Percentiles rank a stretch among this genome's conserved stretches.
Evolutionary conservation across 2,329 filamentous ascomycete species (phyloP).

Genomic region (Elsinoe australis): DNA sequence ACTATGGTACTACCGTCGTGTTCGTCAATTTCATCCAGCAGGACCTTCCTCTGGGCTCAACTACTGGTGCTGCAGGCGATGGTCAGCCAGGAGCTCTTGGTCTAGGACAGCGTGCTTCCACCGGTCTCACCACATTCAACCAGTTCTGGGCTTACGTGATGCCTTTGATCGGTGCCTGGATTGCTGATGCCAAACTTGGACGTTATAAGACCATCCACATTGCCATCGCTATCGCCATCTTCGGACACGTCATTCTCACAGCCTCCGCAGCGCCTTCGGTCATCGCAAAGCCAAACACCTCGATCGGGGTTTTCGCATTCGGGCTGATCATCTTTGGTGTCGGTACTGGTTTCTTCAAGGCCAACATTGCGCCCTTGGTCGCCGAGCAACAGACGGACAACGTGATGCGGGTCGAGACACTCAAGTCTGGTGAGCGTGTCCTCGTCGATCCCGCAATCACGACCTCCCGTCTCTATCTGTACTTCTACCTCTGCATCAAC

Average conservation of each 20-base stretch:
- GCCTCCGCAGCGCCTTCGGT: slow-evolving; percentile 56
- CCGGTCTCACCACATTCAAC: slow-evolving; percentile 42
- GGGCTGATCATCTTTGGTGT: slow-evolving; percentile 63
- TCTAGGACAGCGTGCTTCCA: slow-evolving; percentile 37
- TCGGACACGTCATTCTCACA: slow-evolving; percentile 60
- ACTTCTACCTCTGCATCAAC: slow-evolving; percentile 69
- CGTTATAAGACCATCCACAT: slow-evolving; percentile 63
- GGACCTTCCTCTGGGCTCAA: slow-evolving; percentile 29
- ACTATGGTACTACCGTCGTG: slow-evolving; percentile 37
- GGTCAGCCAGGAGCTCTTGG: slow-evolving; percentile 36
- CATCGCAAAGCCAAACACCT: slow-evolving; percentile 48
- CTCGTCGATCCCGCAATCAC: slow-evolving; percentile 43
- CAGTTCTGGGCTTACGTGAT: slow-evolving; percentile 45
- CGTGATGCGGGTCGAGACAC: slow-evolving; percentile 34
- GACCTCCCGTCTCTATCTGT: slow-evolving; percentile 46
- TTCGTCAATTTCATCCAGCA: slow-evolving; percentile 45
- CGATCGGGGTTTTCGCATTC: slow-evolving; percentile 57
- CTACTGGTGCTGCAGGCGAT: slow-evolving; percentile 32
- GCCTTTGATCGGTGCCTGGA: slow-evolving; percentile 40
- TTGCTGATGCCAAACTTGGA: slow-evolving; percentile 61
- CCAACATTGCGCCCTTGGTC: slow-evolving; percentile 55
- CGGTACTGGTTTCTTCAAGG: slow-evolving; percentile 74
- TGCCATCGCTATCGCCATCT: slow-evolving; percentile 55
- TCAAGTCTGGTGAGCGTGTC: slow-evolving; percentile 38
- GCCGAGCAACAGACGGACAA: slow-evolving; percentile 42